Conservation (phyloP, 2,329 filamentous ascomycete genomes). For the Aspergillus sp. region DNA sequence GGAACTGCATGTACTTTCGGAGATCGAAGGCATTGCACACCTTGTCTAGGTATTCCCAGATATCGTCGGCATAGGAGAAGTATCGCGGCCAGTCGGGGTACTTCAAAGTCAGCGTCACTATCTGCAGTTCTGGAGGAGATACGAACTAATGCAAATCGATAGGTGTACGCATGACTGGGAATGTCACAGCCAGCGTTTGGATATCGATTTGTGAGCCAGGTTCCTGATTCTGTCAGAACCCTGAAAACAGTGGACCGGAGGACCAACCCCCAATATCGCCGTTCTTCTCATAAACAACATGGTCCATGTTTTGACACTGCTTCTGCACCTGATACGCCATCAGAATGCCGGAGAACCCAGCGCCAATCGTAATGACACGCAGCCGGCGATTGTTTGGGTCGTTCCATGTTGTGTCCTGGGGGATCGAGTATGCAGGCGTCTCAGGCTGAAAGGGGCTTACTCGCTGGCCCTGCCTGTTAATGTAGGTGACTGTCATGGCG, state of each 20-base stretch:
- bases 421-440: background rate
- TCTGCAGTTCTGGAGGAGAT: background rate
- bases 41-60: conserved; percentile 1
- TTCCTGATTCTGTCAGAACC: background rate
- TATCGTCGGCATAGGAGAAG: conserved; percentile 3
- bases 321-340: conserved; percentile 11
- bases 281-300: conserved; percentile 10
- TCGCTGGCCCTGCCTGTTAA: background rate
- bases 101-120: background rate
- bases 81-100: conserved; percentile 2
- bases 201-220: conserved; percentile 17
- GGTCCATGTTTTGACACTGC: background rate
- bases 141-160: conserved; percentile 1
- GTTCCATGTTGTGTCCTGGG: background rate
- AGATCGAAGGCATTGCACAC: background rate
- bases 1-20: conserved; percentile 1
- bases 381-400: conserved; percentile 3
- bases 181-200: conserved; percentile 16
- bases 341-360: conserved; percentile 1
- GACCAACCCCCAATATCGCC: background rate
- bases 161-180: conserved; percentile 3
- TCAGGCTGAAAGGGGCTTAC: background rate
- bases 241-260: background rate
- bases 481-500: background rate
- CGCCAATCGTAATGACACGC: conserved; percentile 2